Evolutionary conservation across 2,329 filamentous ascomycete genomes (phyloP), one percentile per base, ranked within the genome.

Genomic region (Helicocarpus griseus): DNA sequence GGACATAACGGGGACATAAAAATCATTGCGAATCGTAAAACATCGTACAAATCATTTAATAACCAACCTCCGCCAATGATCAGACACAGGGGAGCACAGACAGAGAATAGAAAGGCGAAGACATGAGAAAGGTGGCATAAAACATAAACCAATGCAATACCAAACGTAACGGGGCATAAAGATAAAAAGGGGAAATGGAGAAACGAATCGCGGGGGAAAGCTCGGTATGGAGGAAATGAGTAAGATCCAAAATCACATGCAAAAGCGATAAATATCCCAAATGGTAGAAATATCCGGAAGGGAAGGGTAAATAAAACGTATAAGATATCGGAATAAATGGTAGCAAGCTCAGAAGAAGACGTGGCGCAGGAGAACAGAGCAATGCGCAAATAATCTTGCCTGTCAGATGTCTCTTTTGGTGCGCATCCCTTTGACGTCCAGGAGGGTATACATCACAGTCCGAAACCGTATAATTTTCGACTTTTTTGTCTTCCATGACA

Each of bases 21-120:
- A 49, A 48, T 45, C 51, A 55, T 57, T 38, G 35, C 51, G 45
- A 46, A 54, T 57, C 55, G 51, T 57, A 35, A 51, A 53, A 49
- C 53, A 57, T 56, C 56, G 56, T 57, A 57, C 56, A 57, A 52
- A 50, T 54, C 49, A 31, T 57, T 24, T 24, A 14, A 49, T 53
- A 22, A 24, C 17, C 9, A 31, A 39, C 26, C 17, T 39, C 36
- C 33, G 19, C 26, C 35, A 31, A 43, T 31, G 21, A 36, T 22
- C 39, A 44, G 33, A 22, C 26, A 50, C 45, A 46, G 41, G 38
- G 31, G 39, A 29, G 40, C 28, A 40, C 46, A 50, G 24, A 48
- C 44, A 48, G 4, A 24, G 49, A 31, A 49, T 41, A 53, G 39
- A 53, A 41, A 17, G 38, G n/a, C 9, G n/a, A n/a, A n/a, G n/a